Percentiles rank a stretch among this genome's conserved stretches.
Conservation (phyloP, 164 flowering plant genomes). For the Euptelea pleiosperma region DNA sequence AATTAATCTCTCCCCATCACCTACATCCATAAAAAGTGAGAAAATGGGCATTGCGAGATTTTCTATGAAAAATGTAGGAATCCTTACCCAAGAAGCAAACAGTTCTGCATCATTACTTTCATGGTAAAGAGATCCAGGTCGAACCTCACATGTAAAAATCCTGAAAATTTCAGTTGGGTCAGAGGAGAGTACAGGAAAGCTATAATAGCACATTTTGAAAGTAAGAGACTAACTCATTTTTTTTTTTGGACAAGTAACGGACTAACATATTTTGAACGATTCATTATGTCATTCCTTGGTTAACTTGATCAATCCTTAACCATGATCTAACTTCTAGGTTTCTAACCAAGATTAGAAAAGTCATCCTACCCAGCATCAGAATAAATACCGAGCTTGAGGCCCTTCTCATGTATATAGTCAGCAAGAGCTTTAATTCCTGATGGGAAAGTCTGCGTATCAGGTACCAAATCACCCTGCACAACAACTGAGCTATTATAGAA, state of each 20-base stretch:
- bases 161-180: conserved; percentile 32
- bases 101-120: conserved; percentile 69
- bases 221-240: not conserved
- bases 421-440: conserved; percentile 92
- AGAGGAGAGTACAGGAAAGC: not conserved
- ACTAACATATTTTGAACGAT: not conserved
- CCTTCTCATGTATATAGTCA: conserved; percentile 83
- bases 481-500: conserved; percentile 7
- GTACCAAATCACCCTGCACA: conserved; percentile 69
- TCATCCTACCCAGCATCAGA: conserved; percentile 94
- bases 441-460: conserved; percentile 76
- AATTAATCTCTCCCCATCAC: not conserved
- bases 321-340: conserved; percentile 6
- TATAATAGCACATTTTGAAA: too few species aligned
- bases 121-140: conserved; percentile 86
- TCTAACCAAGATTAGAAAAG: conserved; percentile 6
- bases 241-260: too few species aligned
- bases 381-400: conserved; percentile 95
- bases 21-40: not conserved
- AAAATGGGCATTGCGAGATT: not conserved
- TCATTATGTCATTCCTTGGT: not conserved
- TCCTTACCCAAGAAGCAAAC: conserved; percentile 93
- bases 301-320: not conserved
- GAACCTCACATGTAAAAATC: conserved; percentile 84
- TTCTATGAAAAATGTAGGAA: not conserved